Evolutionary conservation across 2,329 filamentous ascomycete genomes (phyloP), one percentile per base, ranked within the genome.

Genomic region (Leptodontidium sp.): DNA sequence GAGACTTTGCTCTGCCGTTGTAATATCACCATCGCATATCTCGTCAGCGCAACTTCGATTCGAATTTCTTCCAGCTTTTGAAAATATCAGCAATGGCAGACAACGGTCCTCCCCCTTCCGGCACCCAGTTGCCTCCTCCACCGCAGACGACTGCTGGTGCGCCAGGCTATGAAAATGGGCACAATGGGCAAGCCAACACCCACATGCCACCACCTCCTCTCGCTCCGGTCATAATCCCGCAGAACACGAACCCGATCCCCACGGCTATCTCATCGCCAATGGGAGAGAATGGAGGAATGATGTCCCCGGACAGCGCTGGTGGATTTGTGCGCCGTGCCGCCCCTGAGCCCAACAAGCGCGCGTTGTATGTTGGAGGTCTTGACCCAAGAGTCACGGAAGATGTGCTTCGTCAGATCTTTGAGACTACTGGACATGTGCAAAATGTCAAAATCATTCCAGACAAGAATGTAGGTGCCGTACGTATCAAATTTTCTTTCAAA

Each of bases 361-460:
- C 96, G 68, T 85, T 99, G 71, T 99, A 99, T 78, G 93, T 99
- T 68, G 96, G 96, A 72, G 96, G 96, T 66, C 85, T 99, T 75
- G 96, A 99, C 80, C 93, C 94, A 77, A 89, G 96, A 74, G 95
- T 98, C 71, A 98, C 95, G 40, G 95, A 98, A 82, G 95, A 98
- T 79, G 93, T 98, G 67, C 83, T 98, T 80, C 93, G 94, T 78
- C 95, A 98, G 82, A 98, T 98, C 77, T 99, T 99, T 78, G 96
- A 99, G 85, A 99, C 96, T 7, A 98, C 94, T 69, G 96, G 96
- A 67, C 96, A 99, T 82, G 96, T 99, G 73, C 92, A 97, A 83
- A 98, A 93, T 79, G 96, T 99, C 80, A 99, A 99, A 87, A 98
- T 99, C 79, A 99, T 99, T 80, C 96, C 96, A 64, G 96, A 99